Evolutionary conservation across 768 basidiomycete species (phyloP).

Genomic region (Daedaleopsis nitida): DNA sequence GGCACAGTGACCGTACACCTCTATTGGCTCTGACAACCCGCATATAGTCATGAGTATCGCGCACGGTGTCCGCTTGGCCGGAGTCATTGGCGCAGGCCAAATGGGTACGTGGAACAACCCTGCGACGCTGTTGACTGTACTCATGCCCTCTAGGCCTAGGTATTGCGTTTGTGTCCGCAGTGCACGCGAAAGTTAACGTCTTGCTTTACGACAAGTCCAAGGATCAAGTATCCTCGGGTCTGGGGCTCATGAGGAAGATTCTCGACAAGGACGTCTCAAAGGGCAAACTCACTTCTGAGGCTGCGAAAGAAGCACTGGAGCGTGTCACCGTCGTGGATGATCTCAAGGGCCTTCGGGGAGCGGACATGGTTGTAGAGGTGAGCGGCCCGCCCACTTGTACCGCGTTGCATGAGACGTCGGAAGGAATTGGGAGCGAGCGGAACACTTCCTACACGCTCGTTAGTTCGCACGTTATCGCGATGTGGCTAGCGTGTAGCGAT

Average conservation of each 20-base stretch:
- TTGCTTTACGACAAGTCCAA: conserved; percentile 80
- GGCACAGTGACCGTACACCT: too few relatives aligned
- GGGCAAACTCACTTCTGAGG: conserved; percentile 65
- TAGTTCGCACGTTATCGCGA: too few relatives aligned
- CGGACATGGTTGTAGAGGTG: conserved; percentile 91
- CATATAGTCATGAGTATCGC: conserved; percentile 48
- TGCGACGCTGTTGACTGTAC: neutral
- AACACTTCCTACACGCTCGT: too few relatives aligned
- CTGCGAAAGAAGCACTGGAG: conserved; percentile 73
- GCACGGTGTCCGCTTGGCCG: conserved; percentile 75
- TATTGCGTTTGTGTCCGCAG: conserved; percentile 84
- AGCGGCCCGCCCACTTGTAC: conserved; percentile 19
- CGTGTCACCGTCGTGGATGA: conserved; percentile 62
- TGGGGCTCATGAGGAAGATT: conserved; percentile 76
- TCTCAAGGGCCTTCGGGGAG: conserved; percentile 67
- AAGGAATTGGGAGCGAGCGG: too few relatives aligned
- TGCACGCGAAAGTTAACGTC: conserved; percentile 85
- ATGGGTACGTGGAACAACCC: conserved; percentile 47
- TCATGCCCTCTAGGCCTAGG: conserved; percentile 60
- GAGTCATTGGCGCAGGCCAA: conserved; percentile 82
- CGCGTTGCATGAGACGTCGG: neutral
- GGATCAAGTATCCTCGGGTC: conserved; percentile 72
- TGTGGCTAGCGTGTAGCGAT: too few relatives aligned
- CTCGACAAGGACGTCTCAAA: conserved; percentile 90
- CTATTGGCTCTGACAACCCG: neutral